These are phyloP conservation scores for Plasmodium gonderi DNA, from an alignment of 169 alveolate genomes.

Conservation along the genomic window DNA sequence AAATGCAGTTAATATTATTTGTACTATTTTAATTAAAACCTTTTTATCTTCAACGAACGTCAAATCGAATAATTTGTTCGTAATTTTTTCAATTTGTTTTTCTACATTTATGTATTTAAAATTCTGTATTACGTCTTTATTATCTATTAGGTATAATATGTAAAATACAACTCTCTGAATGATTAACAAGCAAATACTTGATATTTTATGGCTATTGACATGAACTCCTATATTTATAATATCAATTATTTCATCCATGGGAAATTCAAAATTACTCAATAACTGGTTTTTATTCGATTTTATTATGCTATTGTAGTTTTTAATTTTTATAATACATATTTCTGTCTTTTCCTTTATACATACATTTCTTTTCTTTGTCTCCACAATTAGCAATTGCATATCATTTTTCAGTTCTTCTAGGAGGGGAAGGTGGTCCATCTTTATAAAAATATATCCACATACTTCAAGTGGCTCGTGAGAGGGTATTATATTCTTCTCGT, in stretches of 20 bases:
- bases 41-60: constrained; percentile 52
- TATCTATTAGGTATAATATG: constrained; percentile 56
- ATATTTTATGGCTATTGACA: constrained; percentile 35
- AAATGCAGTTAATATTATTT: constrained; percentile 59
- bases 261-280: constrained; percentile 52
- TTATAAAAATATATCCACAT: background rate
- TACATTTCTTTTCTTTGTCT: constrained; percentile 46
- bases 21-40: constrained; percentile 55
- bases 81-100: constrained; percentile 53
- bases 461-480: too few relatives aligned
- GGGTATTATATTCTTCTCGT: too few relatives aligned
- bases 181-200: constrained; percentile 8
- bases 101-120: constrained; percentile 42
- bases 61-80: constrained; percentile 60
- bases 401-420: constrained; percentile 65
- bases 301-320: constrained; percentile 63
- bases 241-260: constrained; percentile 51
- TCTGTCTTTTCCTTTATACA: constrained; percentile 61
- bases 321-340: constrained; percentile 33
- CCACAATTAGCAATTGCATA: constrained; percentile 27
- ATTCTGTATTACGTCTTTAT: constrained; percentile 25
- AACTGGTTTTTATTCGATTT: constrained; percentile 27
- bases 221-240: constrained; percentile 32
- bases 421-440: constrained; percentile 36
- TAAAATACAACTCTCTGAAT: constrained; percentile 42